A percentile compares a stretch with the other conserved stretches of the same genome.
Conservation (phyloP, 805 yeast genomes). For the Henningerozyma blattae region DNA sequence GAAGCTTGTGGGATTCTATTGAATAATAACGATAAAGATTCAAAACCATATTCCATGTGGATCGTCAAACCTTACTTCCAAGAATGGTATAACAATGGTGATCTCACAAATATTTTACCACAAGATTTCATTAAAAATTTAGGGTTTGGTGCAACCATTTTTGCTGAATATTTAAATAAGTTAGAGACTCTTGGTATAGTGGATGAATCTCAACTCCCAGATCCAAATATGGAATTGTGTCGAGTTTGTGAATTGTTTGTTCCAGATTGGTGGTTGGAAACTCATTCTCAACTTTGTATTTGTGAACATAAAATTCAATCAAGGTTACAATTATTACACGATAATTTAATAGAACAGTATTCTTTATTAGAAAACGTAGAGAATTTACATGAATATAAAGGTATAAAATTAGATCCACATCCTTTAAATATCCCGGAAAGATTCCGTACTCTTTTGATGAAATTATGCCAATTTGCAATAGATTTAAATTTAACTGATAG, state of each 20-base stretch:
- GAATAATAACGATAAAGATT: slow-evolving; percentile 41
- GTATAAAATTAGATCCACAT: slow-evolving; percentile 20
- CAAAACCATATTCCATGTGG: slow-evolving; percentile 87
- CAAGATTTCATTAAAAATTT: slow-evolving; percentile 54
- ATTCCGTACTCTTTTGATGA: slow-evolving; percentile 31
- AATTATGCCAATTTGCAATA: slow-evolving; percentile 65
- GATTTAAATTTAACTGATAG: slow-evolving; percentile 63
- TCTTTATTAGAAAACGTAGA: slow-evolving; percentile 29
- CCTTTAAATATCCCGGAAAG: no score
- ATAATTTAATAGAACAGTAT: slow-evolving; percentile 60
- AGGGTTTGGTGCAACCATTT: slow-evolving; percentile 83
- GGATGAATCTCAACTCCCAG: slow-evolving; percentile 55
- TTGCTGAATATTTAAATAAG: slow-evolving; percentile 57
- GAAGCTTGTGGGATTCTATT: slow-evolving; percentile 93
- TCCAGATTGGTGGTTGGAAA: slow-evolving; percentile 96
- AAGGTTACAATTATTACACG: slow-evolving; percentile 64
- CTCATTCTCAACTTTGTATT: slow-evolving; percentile 78
- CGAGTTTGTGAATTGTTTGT: slow-evolving; percentile 82
- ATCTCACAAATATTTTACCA: slow-evolving; percentile 33
- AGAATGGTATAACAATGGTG: slow-evolving; percentile 30
- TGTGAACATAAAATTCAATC: slow-evolving; percentile 77
- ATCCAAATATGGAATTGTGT: slow-evolving; percentile 76
- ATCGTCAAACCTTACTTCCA: slow-evolving; percentile 49
- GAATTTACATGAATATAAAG: slow-evolving; percentile 41
- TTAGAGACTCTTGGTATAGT: slow-evolving; percentile 53